These are phyloP conservation scores for Leccinum ochraceum DNA, from an alignment of 768 basidiomycete species.

Conservation along the genomic window DNA sequence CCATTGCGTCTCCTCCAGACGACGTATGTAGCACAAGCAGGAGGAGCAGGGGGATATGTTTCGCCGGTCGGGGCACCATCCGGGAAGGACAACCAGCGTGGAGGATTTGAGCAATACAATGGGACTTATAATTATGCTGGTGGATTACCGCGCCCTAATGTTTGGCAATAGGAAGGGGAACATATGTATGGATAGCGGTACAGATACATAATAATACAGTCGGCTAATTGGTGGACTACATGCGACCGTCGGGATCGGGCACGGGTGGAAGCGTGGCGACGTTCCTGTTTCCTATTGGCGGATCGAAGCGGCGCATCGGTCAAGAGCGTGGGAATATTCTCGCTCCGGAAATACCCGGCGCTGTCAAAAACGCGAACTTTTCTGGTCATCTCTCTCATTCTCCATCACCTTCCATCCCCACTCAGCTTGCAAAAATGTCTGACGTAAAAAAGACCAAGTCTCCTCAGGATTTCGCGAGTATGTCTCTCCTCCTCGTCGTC, in stretches of 20 bases:
- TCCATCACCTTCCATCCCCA: conserved; percentile 46
- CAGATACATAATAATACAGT: conserved; percentile 13
- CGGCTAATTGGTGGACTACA: conserved; percentile 8
- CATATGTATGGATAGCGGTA: conserved; percentile 15
- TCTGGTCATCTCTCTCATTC: conserved; percentile 44
- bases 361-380: conserved; percentile 50
- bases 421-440: conserved; percentile 75
- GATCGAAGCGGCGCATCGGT: conserved; percentile 19
- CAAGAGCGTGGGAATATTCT: conserved; percentile 28
- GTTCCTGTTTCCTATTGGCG: conserved; percentile 15
- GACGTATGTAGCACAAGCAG: conserved; percentile 19
- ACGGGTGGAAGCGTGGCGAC: background rate
- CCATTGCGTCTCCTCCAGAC: conserved; percentile 29
- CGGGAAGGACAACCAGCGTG: conserved; percentile 23
- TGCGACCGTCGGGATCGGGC: background rate
- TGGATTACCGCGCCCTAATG: conserved; percentile 26
- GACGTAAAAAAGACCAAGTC: conserved; percentile 83
- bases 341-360: conserved; percentile 34
- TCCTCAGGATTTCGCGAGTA: conserved; percentile 88
- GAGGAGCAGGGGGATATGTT: conserved; percentile 21
- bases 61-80: conserved; percentile 20
- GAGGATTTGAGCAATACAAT: conserved; percentile 27
- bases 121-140: conserved; percentile 28
- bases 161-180: conserved; percentile 28
- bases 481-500: conserved; percentile 3